Percentiles rank a stretch among this genome's conserved stretches.
Conservation (phyloP, 140 eudicot species). For the Senecio squalidus region DNA sequence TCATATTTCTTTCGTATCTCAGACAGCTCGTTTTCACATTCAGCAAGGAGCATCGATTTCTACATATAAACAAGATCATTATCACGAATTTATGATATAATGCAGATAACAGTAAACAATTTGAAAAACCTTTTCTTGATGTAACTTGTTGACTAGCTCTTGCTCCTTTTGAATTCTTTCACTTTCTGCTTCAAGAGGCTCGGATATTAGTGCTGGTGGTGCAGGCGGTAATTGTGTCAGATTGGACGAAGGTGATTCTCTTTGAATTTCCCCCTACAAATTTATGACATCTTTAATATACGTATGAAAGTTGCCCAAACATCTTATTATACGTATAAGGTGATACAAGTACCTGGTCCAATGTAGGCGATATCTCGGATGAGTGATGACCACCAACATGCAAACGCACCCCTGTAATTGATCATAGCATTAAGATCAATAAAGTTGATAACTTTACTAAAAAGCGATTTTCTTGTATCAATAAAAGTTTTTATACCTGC, state of each 20-base stretch:
- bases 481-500: background rate
- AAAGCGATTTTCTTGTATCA: background rate
- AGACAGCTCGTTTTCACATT: constrained; percentile 43
- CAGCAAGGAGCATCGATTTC: constrained; percentile 38
- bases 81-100: background rate
- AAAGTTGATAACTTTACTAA: background rate
- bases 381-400: background rate
- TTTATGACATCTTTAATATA: background rate
- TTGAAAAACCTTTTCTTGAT: constrained; percentile 49
- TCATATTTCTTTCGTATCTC: constrained; percentile 51
- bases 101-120: background rate
- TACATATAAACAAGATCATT: constrained; percentile 19
- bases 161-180: constrained; percentile 35
- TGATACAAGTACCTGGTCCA: background rate
- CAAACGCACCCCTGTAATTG: constrained; percentile 11
- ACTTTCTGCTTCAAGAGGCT: constrained; percentile 44
- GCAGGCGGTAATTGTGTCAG: background rate
- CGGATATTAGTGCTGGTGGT: background rate
- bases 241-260: background rate
- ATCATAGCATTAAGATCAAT: background rate
- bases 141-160: constrained; percentile 26
- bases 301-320: background rate
- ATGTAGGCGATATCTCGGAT: background rate
- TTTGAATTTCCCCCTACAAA: background rate
- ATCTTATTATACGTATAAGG: background rate